Evolutionary conservation across 1,139 yeast species (phyloP), one percentile per base, ranked within the genome.

Genomic region (Candida labiduridarum): DNA sequence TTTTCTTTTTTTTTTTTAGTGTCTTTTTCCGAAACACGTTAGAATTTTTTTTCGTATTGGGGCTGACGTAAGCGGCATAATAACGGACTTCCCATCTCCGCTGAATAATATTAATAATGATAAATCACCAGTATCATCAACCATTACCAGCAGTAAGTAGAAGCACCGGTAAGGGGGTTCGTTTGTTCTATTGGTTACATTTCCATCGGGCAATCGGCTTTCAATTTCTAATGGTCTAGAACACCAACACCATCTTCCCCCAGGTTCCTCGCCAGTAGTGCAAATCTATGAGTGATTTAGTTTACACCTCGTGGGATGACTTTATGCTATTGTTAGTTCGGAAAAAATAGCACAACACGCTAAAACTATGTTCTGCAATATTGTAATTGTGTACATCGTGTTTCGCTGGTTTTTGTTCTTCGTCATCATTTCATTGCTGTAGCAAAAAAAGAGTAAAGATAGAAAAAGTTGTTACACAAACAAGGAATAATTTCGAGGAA

Each of bases 401-500:
- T 25, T 8, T 25, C 10, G 29, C 29, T 25, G 10, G 22, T 19
- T 19, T 19, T 25, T 25, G 29, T 9, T 25, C 10, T 25, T 25
- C 6, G 29, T 25, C 29, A 6, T 25, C 29, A 22, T 4, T 22
- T 22, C 25, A 25, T 25, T 9, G 36, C 18, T 34, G 3, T 19
- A 19, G 22, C 22, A 19, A 19, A 4, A 19, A 19, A 19, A n/a
- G n/a, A n/a, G n/a, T n/a, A n/a, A n/a, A n/a, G n/a, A n/a, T n/a
- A n/a, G n/a, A n/a, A 4, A 19, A 19, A 19, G 22, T 19, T 19
- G 2, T 38, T 19, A 38, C 41, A 38, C 41, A 38, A 38, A 38
- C 30, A 38, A 38, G 41, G 41, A 38, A 19, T 19, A 38, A 38
- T 38, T 31, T 38, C 41, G 41, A 38, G 41, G 18, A 19, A 38